phyloP scores from a whole-genome alignment of 108 stramenopile species.

The Schizochytrium sp. region DNA sequence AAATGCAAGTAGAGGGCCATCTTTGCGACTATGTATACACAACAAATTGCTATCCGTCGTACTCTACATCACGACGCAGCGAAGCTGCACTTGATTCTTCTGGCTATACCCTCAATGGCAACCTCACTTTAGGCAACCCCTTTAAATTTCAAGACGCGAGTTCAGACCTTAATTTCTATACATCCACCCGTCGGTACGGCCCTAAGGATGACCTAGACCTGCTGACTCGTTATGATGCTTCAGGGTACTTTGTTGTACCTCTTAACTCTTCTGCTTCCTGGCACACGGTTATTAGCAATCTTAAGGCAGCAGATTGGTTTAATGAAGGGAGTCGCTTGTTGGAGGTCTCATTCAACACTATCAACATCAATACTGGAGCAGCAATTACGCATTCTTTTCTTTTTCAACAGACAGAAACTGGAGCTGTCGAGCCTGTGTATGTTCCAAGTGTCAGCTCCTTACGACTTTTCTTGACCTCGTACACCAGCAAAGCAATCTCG shows the following conservation, averaged over 20 bases:
- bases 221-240: background rate
- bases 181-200: background rate
- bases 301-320: background rate
- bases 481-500: background rate
- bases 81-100: background rate
- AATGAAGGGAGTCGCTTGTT: background rate
- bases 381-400: background rate
- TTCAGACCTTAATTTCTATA: background rate
- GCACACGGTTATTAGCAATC: background rate
- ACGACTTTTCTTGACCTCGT: background rate
- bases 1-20: background rate
- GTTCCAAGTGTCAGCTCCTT: background rate
- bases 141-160: background rate
- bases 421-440: background rate
- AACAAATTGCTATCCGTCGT: background rate
- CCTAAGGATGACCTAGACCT: background rate
- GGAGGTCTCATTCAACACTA: background rate
- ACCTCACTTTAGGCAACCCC: background rate
- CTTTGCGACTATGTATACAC: background rate
- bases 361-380: constrained; percentile 21
- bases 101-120: background rate
- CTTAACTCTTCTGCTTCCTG: background rate
- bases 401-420: background rate
- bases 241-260: background rate
- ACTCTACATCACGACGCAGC: background rate